Evolutionary conservation across 2,329 filamentous ascomycete genomes (phyloP).

Genomic region (Fusarium falciforme): DNA sequence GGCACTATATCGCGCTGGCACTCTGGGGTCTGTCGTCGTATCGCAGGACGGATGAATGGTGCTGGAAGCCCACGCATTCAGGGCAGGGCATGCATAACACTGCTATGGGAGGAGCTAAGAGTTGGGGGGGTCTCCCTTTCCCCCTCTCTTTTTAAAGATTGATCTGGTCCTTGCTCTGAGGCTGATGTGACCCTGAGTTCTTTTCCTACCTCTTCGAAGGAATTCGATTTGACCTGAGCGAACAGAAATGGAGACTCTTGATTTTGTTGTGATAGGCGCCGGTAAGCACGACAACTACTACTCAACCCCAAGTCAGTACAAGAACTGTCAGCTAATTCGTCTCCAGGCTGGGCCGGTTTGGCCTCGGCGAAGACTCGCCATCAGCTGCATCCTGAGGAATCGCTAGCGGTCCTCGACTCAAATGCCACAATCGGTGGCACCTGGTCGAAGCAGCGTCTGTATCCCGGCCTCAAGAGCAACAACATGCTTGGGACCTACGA

Average conservation of each 20-base stretch:
- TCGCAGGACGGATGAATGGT: neutral
- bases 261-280: conserved; percentile 63
- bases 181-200: neutral
- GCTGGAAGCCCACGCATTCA: neutral
- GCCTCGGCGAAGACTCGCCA: conserved; percentile 71
- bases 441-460: conserved; percentile 75
- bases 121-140: neutral
- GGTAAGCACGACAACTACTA: conserved; percentile 54
- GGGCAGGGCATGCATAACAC: neutral
- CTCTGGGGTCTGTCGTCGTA: neutral
- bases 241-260: conserved; percentile 54
- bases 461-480: conserved; percentile 78
- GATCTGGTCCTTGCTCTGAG: neutral
- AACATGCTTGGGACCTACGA: conserved; percentile 80
- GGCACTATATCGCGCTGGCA: neutral
- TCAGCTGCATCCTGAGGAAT: conserved; percentile 66
- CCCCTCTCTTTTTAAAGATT: conserved; percentile 17
- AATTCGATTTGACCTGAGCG: neutral
- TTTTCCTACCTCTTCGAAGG: neutral
- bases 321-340: conserved; percentile 1
- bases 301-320: neutral
- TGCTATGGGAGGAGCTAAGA: neutral
- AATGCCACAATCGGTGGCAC: conserved; percentile 72
- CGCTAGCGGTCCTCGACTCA: conserved; percentile 68
- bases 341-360: conserved; percentile 61